Evolutionary conservation across 441 rosid genomes (phyloP).

Genomic region (Jatropha podagrica): DNA sequence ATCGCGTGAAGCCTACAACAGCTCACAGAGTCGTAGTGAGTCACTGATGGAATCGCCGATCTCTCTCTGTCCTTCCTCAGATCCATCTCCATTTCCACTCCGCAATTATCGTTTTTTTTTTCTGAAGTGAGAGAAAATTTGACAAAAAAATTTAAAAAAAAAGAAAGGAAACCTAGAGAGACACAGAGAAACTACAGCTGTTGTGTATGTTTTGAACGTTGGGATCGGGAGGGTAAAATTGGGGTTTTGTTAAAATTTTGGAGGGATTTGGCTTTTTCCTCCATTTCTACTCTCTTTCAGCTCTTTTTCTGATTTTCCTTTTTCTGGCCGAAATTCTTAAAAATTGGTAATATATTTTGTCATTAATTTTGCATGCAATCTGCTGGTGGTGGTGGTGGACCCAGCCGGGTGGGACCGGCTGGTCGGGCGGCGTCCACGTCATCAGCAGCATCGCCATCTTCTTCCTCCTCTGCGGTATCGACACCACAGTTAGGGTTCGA

Average conservation of each 20-base stretch:
- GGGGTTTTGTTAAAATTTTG: constrained; percentile 36
- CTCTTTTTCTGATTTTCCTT: constrained; percentile 18
- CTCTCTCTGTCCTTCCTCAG: constrained; percentile 7
- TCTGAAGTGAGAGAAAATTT: constrained; percentile 1
- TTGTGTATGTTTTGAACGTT: constrained; percentile 44
- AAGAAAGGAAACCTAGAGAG: constrained; percentile 17
- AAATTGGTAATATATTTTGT: constrained; percentile 1
- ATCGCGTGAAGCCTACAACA: constrained; percentile 41
- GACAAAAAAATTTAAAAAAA: not conserved
- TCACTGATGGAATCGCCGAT: constrained; percentile 15
- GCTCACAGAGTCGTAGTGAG: constrained; percentile 30
- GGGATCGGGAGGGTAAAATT: constrained; percentile 52
- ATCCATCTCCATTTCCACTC: constrained; percentile 18
- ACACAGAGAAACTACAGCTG: constrained; percentile 8
- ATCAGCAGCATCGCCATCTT: constrained; percentile 93
- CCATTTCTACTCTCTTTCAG: constrained; percentile 24
- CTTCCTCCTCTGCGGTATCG: constrained; percentile 92
- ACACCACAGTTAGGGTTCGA: constrained; percentile 66
- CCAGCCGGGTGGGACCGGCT: constrained; percentile 72
- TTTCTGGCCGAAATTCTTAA: constrained; percentile 26
- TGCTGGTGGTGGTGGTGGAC: constrained; percentile 74
- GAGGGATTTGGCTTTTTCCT: constrained; percentile 32
- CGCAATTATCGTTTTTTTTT: constrained; percentile 19
- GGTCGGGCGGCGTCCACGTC: constrained; percentile 87
- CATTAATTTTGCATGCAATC: constrained; percentile 70